Conservation (phyloP, 495 filamentous ascomycete genomes). For the Penicillium robsamsonii region DNA sequence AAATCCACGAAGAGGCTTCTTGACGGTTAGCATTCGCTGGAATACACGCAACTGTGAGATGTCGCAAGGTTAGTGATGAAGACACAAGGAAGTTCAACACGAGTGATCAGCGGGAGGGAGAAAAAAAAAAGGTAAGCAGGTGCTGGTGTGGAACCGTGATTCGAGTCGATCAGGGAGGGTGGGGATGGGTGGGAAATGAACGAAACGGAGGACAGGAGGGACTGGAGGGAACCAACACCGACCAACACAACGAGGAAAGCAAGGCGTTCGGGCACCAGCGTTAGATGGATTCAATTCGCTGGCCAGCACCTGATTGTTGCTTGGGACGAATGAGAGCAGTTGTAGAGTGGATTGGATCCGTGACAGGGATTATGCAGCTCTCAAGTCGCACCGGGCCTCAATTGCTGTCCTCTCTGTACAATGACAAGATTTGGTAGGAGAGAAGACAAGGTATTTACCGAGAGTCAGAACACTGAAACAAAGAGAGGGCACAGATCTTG, state of each 20-base stretch:
- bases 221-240: constrained; percentile 20
- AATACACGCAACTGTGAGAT: constrained; percentile 1
- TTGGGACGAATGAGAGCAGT: constrained; percentile 35
- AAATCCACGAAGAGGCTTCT: constrained; percentile 36
- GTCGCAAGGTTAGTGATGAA: constrained; percentile 7
- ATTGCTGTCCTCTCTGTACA: not conserved
- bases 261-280: constrained; percentile 46
- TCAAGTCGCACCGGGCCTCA: constrained; percentile 28
- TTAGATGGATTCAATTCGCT: constrained; percentile 34
- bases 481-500: constrained; percentile 3
- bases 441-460: not conserved
- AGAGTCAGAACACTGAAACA: not conserved
- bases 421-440: not conserved
- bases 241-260: constrained; percentile 36
- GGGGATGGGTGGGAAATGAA: constrained; percentile 28
- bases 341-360: constrained; percentile 34
- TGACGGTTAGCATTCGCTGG: constrained; percentile 45
- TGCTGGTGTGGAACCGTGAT: constrained; percentile 30
- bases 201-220: constrained; percentile 25
- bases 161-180: constrained; percentile 34
- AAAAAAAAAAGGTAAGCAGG: constrained; percentile 25
- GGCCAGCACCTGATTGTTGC: constrained; percentile 31
- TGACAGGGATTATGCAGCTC: constrained; percentile 44
- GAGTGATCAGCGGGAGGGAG: constrained; percentile 15
- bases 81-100: constrained; percentile 11